Percentiles rank a stretch among this genome's conserved stretches.
phyloP scores from a whole-genome alignment of 345 rosid species.

The Acer saccharum region DNA sequence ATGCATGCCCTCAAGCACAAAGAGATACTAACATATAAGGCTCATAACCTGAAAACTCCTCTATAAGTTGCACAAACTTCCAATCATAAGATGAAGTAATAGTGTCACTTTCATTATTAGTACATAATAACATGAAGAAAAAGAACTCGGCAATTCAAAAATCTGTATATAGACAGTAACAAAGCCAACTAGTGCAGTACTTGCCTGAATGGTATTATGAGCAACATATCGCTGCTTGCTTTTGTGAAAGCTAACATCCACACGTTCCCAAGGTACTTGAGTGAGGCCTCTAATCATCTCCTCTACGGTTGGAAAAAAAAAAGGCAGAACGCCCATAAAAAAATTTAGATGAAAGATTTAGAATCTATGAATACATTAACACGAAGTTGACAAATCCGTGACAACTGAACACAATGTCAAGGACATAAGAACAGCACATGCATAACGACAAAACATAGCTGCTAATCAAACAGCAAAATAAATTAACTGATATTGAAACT shows the following conservation, averaged over 20 bases:
- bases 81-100: neutral
- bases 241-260: conserved; percentile 90
- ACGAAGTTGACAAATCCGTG: neutral
- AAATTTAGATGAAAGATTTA: conserved; percentile 3
- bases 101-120: neutral
- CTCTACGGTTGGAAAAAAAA: conserved; percentile 44
- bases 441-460: neutral
- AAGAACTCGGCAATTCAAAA: neutral
- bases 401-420: neutral
- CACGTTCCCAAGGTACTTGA: conserved; percentile 86
- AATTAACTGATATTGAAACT: neutral
- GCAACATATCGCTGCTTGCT: conserved; percentile 80
- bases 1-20: neutral
- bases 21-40: neutral
- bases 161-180: neutral
- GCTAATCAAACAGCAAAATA: neutral
- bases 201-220: conserved; percentile 90
- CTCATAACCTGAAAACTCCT: neutral
- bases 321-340: neutral
- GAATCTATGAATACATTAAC: neutral
- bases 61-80: neutral
- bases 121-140: neutral
- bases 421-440: neutral
- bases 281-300: conserved; percentile 81
- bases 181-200: conserved; percentile 23